These are phyloP conservation scores for Striga asiatica DNA, from an alignment of 257 asterid genomes.

Conservation along the genomic window DNA sequence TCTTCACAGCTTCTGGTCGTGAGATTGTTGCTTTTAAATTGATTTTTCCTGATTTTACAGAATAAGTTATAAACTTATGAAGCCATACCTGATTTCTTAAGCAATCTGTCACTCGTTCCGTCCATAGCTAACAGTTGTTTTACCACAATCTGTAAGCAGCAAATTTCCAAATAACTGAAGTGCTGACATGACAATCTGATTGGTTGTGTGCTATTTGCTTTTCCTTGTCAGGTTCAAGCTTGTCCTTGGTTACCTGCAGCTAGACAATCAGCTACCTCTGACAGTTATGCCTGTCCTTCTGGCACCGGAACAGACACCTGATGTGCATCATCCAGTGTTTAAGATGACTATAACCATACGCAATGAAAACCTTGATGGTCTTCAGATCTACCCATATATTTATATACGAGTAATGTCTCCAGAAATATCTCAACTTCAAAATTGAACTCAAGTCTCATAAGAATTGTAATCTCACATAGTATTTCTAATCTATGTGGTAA, in stretches of 20 bases:
- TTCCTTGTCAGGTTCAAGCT: conserved; percentile 68
- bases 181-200: conserved; percentile 2
- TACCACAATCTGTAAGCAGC: background rate
- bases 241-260: conserved; percentile 76
- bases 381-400: conserved; percentile 83
- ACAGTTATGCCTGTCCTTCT: conserved; percentile 87
- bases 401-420: conserved; percentile 57
- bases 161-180: background rate
- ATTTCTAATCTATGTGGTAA: conserved; percentile 13
- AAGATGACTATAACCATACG: conserved; percentile 79
- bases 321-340: conserved; percentile 76
- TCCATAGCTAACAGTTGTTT: background rate
- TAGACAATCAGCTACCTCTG: conserved; percentile 94
- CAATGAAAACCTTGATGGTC: conserved; percentile 69
- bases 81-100: conserved; percentile 9
- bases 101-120: background rate
- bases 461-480: conserved; percentile 9
- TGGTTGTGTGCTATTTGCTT: conserved; percentile 12
- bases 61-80: background rate
- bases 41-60: conserved; percentile 1
- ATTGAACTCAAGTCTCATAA: conserved; percentile 1
- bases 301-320: conserved; percentile 81
- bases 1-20: no score
- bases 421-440: conserved; percentile 1
- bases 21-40: conserved; percentile 5